These are phyloP conservation scores for Gentiana straminea DNA, from an alignment of 257 asterid species.

Conservation along the genomic window DNA sequence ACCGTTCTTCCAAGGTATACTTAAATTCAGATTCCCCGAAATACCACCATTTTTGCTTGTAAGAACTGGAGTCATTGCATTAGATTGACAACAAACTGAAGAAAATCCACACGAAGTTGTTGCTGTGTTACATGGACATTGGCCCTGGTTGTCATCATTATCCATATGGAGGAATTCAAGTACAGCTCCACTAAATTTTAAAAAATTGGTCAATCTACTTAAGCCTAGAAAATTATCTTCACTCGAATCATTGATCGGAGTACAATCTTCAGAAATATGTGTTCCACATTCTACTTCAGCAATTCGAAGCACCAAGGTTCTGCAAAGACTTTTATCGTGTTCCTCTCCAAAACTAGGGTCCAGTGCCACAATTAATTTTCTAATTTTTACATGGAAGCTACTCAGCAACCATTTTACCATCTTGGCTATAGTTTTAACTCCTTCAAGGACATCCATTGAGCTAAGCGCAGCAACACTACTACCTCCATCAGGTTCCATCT, in stretches of 20 bases:
- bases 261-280: slow-evolving; percentile 62
- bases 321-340: slow-evolving; percentile 31
- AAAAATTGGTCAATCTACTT: slow-evolving; percentile 57
- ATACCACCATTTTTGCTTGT: slow-evolving; percentile 73
- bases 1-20: slow-evolving; percentile 95
- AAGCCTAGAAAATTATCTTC: slow-evolving; percentile 61
- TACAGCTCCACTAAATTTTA: slow-evolving; percentile 73
- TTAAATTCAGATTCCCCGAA: slow-evolving; percentile 69
- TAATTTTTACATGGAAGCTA: slow-evolving; percentile 69
- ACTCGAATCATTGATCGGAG: slow-evolving; percentile 22
- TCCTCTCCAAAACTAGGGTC: slow-evolving; percentile 62
- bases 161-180: slow-evolving; percentile 64
- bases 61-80: slow-evolving; percentile 41
- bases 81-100: slow-evolving; percentile 37
- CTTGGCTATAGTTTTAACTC: slow-evolving; percentile 91
- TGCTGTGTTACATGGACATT: slow-evolving; percentile 30
- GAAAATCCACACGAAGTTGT: slow-evolving; percentile 32
- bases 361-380: slow-evolving; percentile 69
- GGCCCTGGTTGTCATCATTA: slow-evolving; percentile 34
- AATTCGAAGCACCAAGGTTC: slow-evolving; percentile 70
- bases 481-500: slow-evolving; percentile 29
- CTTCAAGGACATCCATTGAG: slow-evolving; percentile 88
- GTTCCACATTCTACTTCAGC: slow-evolving; percentile 84
- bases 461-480: slow-evolving; percentile 23
- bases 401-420: slow-evolving; percentile 92